These are phyloP conservation scores for Coemansia sp. DNA, from an alignment of 192 early-diverging fungal species.

Conservation along the genomic window DNA sequence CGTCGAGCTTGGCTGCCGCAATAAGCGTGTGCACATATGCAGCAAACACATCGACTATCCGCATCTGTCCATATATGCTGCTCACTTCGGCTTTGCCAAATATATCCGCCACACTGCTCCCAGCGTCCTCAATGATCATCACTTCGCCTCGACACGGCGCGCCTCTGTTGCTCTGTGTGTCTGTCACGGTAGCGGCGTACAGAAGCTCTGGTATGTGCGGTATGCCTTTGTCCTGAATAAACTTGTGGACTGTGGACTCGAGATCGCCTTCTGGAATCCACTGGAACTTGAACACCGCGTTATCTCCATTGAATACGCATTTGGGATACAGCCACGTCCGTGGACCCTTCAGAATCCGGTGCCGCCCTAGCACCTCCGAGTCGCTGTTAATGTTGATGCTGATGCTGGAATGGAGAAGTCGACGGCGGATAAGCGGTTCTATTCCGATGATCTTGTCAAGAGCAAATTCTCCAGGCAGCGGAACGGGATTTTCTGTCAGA, in stretches of 20 bases:
- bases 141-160: too few species aligned
- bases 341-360: background rate
- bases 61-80: background rate
- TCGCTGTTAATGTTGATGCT: too few species aligned
- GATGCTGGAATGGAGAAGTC: background rate
- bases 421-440: too few species aligned
- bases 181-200: background rate
- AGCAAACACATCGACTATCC: conserved; percentile 1
- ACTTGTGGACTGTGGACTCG: background rate
- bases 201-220: background rate
- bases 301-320: background rate
- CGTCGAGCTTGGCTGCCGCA: background rate
- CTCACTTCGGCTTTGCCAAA: background rate
- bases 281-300: background rate
- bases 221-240: background rate
- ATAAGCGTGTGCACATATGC: conserved; percentile 7
- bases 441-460: background rate
- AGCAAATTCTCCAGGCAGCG: background rate
- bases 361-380: background rate
- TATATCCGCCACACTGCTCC: background rate
- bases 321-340: conserved; percentile 5
- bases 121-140: too few species aligned
- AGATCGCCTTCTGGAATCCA: background rate
- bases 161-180: background rate
- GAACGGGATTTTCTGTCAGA: background rate